A percentile compares a stretch with the other conserved stretches of the same genome.
Conservation (phyloP, 2,329 filamentous ascomycete genomes). For the Apiospora rasikravindrae region DNA sequence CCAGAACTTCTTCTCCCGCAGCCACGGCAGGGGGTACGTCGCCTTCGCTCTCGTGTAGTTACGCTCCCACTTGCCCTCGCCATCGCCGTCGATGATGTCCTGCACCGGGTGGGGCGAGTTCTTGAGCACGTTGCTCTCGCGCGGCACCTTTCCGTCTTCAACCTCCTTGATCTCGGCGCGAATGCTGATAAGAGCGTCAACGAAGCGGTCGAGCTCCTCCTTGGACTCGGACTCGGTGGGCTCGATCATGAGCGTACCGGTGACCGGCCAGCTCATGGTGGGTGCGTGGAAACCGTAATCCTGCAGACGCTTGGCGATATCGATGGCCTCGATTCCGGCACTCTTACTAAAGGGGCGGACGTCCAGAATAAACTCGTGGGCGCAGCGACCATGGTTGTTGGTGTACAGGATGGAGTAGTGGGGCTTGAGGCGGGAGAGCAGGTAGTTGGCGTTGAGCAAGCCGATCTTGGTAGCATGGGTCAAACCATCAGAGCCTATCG, state of each 20-base stretch:
- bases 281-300: slow-evolving; percentile 98
- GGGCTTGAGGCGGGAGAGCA: slow-evolving; percentile 82
- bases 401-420: slow-evolving; percentile 95
- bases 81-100: slow-evolving; percentile 71
- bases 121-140: slow-evolving; percentile 83
- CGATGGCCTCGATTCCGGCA: slow-evolving; percentile 86
- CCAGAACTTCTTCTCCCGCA: slow-evolving; percentile 98
- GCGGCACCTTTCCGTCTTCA: slow-evolving; percentile 78
- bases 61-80: slow-evolving; percentile 75
- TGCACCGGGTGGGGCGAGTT: slow-evolving; percentile 85
- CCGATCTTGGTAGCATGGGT: slow-evolving; percentile 91
- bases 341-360: slow-evolving; percentile 82
- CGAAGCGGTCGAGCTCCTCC: slow-evolving; percentile 91
- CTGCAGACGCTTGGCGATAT: slow-evolving; percentile 94
- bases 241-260: slow-evolving; percentile 97
- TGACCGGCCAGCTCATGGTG: slow-evolving; percentile 95
- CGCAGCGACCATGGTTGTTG: slow-evolving; percentile 84
- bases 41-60: slow-evolving; percentile 81
- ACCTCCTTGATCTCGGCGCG: slow-evolving; percentile 82
- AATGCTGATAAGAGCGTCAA: slow-evolving; percentile 87
- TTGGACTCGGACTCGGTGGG: slow-evolving; percentile 94
- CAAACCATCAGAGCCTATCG: slow-evolving; percentile 68
- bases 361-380: slow-evolving; percentile 97
- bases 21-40: slow-evolving; percentile 81
- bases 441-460: slow-evolving; percentile 96